Conservation (phyloP, 2,329 filamentous ascomycete species). For the Drechslera avenae region DNA sequence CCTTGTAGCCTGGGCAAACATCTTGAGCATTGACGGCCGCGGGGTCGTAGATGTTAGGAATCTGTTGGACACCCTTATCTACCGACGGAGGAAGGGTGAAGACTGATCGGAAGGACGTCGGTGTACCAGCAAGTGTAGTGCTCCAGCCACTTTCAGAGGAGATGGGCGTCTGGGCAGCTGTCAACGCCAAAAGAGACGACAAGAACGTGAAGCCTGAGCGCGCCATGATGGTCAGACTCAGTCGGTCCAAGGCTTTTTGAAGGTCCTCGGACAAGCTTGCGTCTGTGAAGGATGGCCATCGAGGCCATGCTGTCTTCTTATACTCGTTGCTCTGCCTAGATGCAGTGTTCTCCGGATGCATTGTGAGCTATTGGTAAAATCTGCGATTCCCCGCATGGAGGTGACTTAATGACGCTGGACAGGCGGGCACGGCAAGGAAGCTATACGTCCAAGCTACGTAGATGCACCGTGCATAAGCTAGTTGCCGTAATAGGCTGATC, state of each 20-base stretch:
- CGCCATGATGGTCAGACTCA: conserved; percentile 29
- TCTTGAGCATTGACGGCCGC: conserved; percentile 66
- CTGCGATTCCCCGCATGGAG: conserved; percentile 18
- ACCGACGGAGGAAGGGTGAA: conserved; percentile 48
- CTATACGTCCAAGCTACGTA: background rate
- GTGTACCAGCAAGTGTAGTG: conserved; percentile 34
- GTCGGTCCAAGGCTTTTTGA: conserved; percentile 15
- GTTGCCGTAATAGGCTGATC: conserved; percentile 9
- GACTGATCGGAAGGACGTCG: conserved; percentile 36
- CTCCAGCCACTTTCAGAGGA: conserved; percentile 28
- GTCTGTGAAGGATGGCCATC: background rate
- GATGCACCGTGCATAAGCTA: conserved; percentile 18
- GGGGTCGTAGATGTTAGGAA: conserved; percentile 70
- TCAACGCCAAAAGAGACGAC: conserved; percentile 32
- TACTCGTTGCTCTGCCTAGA: background rate
- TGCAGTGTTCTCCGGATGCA: conserved; percentile 1
- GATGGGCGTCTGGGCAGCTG: conserved; percentile 27
- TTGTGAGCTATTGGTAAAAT: background rate
- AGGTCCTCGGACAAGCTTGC: background rate
- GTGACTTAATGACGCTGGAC: conserved; percentile 20
- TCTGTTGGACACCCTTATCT: conserved; percentile 38
- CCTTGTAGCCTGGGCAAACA: conserved; percentile 66
- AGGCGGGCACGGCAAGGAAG: conserved; percentile 7
- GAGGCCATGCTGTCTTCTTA: conserved; percentile 2
- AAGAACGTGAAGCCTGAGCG: conserved; percentile 30